phyloP scores from a whole-genome alignment of 2,329 filamentous ascomycete species.

The Neonectria ditissima region DNA sequence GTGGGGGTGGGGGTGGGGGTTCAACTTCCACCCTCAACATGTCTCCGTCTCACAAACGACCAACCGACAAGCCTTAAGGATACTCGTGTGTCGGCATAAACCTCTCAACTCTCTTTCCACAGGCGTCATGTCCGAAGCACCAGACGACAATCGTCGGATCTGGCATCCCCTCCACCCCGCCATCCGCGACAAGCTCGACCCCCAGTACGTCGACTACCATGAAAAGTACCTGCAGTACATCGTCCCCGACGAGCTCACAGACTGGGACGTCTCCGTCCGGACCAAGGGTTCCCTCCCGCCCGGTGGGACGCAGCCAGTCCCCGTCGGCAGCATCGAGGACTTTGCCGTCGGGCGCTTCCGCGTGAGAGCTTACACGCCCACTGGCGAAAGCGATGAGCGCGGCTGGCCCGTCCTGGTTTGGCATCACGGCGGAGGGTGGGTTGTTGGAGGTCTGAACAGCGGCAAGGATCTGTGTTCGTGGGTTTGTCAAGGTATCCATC shows the following conservation, averaged over 20 bases:
- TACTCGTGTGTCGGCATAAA: not conserved
- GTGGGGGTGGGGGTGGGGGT: too few species aligned
- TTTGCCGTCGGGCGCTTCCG: constrained; percentile 44
- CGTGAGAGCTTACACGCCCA: constrained; percentile 50
- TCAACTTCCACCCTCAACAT: too few species aligned
- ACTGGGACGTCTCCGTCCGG: constrained; percentile 50
- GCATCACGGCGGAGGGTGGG: constrained; percentile 57
- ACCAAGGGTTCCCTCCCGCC: constrained; percentile 43
- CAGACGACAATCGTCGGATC: constrained; percentile 28
- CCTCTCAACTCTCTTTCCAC: not conserved
- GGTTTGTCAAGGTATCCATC: constrained; percentile 45
- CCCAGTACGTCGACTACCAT: constrained; percentile 54
- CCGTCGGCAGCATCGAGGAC: constrained; percentile 46
- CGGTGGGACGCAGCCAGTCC: constrained; percentile 40
- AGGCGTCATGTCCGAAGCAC: constrained; percentile 6
- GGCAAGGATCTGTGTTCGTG: constrained; percentile 50
- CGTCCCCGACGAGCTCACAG: constrained; percentile 47
- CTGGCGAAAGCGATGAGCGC: constrained; percentile 32
- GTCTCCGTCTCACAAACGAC: too few species aligned
- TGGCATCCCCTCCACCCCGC: constrained; percentile 51
- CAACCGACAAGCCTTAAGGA: not conserved
- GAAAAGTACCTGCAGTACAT: constrained; percentile 53
- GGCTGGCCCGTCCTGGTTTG: constrained; percentile 55
- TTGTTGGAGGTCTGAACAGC: constrained; percentile 50
- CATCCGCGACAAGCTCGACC: constrained; percentile 49